Evolutionary conservation across 257 asterid species (phyloP), one percentile per base, ranked within the genome.

Genomic region (Capsicum rhomboideum): DNA sequence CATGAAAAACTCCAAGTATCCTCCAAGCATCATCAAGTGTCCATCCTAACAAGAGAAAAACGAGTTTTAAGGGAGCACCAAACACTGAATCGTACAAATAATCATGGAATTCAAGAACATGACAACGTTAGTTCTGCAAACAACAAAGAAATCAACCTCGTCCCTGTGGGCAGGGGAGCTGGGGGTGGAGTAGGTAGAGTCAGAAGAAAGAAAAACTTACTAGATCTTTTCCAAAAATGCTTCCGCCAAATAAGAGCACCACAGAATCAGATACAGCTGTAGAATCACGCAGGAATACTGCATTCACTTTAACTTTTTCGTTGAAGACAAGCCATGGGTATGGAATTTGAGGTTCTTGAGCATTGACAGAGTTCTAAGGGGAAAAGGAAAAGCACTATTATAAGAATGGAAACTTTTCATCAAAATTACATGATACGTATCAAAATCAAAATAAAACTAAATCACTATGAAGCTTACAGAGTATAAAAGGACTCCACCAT

Each of bases 241-340:
- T 84, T 87, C 98, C 99, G 40, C 99, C 99, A 85, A 95, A 95
- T 86, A 95, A 91, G 87, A 95, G 97, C 77, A 93, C 89, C 80
- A 91, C 84, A 7, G 99, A 95, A 83, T 95, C 98, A 69, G 98
- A 94, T 83, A 95, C 91, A 59, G 94, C 99, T 78, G 98, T 95
- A 83, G 99, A 94, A 89, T 95, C 99, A 83, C 98, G 97, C 67
- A 95, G 92, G 89, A 93, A 94, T 28, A 95, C 97, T 69, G 99
- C 75, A 88, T 95, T 93, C 85, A 95, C 99, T 90, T 94, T 95
- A 67, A 95, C 88, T 89, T 95, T 95, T 86, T 95, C 99, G 86
- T 95, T 95, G 88, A 95, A 95, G 82, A 94, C 97, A 82, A 95
- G 89, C 99, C 99, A 95, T 52, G 99, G 99, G 87, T 89, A 93